These are phyloP conservation scores for Boletus tomentosulus DNA, from an alignment of 768 basidiomycete genomes.

Conservation along the genomic window DNA sequence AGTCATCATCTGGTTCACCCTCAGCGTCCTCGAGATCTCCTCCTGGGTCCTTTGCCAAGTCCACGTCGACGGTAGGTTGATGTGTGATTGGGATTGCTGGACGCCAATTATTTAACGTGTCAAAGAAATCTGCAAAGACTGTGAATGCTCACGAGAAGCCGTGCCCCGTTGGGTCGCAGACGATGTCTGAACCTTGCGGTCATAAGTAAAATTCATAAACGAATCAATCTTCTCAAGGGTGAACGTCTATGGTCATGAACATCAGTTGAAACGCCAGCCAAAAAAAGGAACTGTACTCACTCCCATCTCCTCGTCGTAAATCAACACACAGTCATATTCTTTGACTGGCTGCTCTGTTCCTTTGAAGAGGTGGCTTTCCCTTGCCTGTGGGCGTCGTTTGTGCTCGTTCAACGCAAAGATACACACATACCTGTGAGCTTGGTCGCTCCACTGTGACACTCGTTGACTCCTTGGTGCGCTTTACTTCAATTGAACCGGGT, in stretches of 20 bases:
- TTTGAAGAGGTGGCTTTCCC: constrained; percentile 51
- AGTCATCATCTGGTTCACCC: constrained; percentile 42
- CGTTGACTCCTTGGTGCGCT: constrained; percentile 47
- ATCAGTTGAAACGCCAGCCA: constrained; percentile 4
- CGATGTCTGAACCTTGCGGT: constrained; percentile 38
- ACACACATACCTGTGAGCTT: constrained; percentile 50
- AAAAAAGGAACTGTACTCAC: constrained; percentile 37
- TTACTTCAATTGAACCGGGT: constrained; percentile 63
- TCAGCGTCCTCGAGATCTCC: constrained; percentile 34
- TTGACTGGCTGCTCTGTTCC: constrained; percentile 58
- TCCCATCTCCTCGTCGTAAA: constrained; percentile 72
- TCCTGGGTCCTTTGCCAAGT: constrained; percentile 29
- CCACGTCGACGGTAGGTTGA: constrained; percentile 25
- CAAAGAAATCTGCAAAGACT: not conserved
- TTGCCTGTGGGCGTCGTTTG: constrained; percentile 34
- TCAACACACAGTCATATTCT: constrained; percentile 72
- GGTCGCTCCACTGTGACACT: constrained; percentile 61
- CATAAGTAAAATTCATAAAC: constrained; percentile 50
- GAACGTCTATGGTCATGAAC: constrained; percentile 47
- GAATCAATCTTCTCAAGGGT: constrained; percentile 76
- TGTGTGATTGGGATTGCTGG: constrained; percentile 19
- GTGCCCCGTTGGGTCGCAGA: constrained; percentile 14
- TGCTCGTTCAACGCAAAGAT: not conserved
- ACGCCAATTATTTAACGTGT: not conserved
- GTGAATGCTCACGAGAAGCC: constrained; percentile 21